Evolutionary conservation across 768 basidiomycete genomes (phyloP).

Genomic region (Mycena galopus): DNA sequence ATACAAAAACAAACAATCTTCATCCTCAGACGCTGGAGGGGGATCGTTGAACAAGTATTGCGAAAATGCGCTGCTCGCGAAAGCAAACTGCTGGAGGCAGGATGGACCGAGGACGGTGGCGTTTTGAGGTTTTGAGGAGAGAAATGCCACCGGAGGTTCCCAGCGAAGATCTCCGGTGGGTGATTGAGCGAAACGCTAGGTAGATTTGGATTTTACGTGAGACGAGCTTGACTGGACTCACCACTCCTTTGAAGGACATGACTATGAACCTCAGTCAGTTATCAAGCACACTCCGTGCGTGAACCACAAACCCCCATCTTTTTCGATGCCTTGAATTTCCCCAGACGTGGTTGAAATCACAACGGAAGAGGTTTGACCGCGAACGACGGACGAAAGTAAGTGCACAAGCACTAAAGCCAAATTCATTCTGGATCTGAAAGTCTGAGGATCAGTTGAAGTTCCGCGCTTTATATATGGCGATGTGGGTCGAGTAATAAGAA

Average conservation of each 20-base stretch:
- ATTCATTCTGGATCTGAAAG: no score
- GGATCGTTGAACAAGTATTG: conserved; percentile 30
- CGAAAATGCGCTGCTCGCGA: conserved; percentile 2
- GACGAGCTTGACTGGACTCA: neutral
- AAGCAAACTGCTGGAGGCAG: conserved; percentile 30
- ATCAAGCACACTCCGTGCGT: no score
- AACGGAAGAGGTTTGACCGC: no score
- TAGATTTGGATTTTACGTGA: neutral
- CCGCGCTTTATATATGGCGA: no score
- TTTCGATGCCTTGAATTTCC: no score
- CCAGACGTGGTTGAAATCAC: no score
- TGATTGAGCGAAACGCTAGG: conserved; percentile 25
- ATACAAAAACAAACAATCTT: conserved; percentile 29
- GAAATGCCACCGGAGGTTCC: conserved; percentile 25
- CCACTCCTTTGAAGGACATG: conserved; percentile 26
- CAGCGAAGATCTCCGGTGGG: conserved; percentile 24
- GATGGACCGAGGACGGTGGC: conserved; percentile 23
- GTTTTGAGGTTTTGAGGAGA: conserved; percentile 15
- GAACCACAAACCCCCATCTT: no score
- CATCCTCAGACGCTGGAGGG: conserved; percentile 25
- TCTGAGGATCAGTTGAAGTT: no score
- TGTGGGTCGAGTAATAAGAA: no score
- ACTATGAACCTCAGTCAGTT: no score
- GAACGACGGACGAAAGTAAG: no score
- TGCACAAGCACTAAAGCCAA: no score